These are phyloP conservation scores for Cladophialophora exuberans DNA, from an alignment of 2,329 filamentous ascomycete genomes.

Conservation along the genomic window DNA sequence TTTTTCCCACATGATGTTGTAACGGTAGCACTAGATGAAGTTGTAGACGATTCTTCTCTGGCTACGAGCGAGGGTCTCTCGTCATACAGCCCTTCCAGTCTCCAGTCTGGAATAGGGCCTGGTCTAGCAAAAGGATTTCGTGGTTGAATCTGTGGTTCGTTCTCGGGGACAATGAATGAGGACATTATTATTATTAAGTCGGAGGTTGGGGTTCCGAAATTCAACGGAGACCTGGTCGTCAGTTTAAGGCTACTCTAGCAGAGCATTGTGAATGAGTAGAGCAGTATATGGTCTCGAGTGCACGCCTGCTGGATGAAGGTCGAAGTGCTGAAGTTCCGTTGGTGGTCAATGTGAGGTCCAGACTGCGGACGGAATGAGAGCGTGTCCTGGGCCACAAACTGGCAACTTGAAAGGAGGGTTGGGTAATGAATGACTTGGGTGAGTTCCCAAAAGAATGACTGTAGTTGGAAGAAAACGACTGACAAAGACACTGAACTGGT, in stretches of 20 bases:
- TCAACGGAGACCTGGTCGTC: not conserved
- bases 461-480: constrained; percentile 20
- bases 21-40: constrained; percentile 9
- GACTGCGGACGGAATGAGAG: constrained; percentile 24
- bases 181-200: constrained; percentile 16
- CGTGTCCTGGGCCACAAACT: constrained; percentile 23
- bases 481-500: constrained; percentile 23
- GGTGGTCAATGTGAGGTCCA: constrained; percentile 22
- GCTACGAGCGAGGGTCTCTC: constrained; percentile 24
- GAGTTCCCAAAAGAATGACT: constrained; percentile 32
- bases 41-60: constrained; percentile 21
- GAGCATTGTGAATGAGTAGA: constrained; percentile 15
- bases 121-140: constrained; percentile 28
- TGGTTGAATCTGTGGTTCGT: constrained; percentile 28
- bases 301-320: not conserved
- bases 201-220: not conserved
- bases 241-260: constrained; percentile 7
- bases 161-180: constrained; percentile 19
- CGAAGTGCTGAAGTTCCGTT: constrained; percentile 1
- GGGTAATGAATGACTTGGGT: constrained; percentile 33
- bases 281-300: not conserved
- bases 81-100: constrained; percentile 26
- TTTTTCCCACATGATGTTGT: constrained; percentile 21
- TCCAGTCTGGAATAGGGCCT: constrained; percentile 30
- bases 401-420: constrained; percentile 9